phyloP scores from a whole-genome alignment of 148 eudicot genomes.

The Chenopodium formosanum region DNA sequence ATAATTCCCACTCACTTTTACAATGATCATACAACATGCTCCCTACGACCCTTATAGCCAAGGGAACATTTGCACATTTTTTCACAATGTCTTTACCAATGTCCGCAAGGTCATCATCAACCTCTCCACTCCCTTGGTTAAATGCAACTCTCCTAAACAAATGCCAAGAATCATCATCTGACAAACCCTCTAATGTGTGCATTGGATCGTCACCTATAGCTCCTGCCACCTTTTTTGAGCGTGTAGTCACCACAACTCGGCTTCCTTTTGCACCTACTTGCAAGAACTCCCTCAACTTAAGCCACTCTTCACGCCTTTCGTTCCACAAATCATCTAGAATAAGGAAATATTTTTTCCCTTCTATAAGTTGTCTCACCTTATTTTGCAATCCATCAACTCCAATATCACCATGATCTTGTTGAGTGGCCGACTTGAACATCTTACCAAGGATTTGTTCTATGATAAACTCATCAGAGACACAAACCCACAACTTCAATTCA shows the following conservation, averaged over 20 bases:
- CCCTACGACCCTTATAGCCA: slow-evolving; percentile 14
- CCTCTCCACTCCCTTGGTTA: neutral
- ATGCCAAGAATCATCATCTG: slow-evolving; percentile 27
- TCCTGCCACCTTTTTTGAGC: slow-evolving; percentile 21
- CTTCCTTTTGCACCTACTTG: slow-evolving; percentile 20
- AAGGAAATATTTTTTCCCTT: slow-evolving; percentile 21
- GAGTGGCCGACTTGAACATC: neutral
- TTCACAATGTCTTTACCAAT: too few relatives aligned
- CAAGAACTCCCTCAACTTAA: slow-evolving; percentile 6
- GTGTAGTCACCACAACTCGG: slow-evolving; percentile 23
- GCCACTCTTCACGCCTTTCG: slow-evolving; percentile 22
- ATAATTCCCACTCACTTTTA: slow-evolving; percentile 22
- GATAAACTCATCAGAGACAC: slow-evolving; percentile 25
- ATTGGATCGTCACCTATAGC: slow-evolving; percentile 1
- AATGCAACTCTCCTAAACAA: slow-evolving; percentile 28
- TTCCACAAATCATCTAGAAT: slow-evolving; percentile 30
- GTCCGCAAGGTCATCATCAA: too few relatives aligned
- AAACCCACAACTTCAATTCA: slow-evolving; percentile 22
- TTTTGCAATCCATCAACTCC: slow-evolving; percentile 11
- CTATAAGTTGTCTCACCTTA: slow-evolving; percentile 9
- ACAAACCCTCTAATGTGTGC: slow-evolving; percentile 22
- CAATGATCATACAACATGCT: slow-evolving; percentile 18
- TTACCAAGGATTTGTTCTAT: slow-evolving; percentile 3
- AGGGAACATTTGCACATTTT: too few relatives aligned
- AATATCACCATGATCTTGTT: neutral